Conservation (phyloP, 2,329 filamentous ascomycete species). For the Aspergillus bombycis region DNA sequence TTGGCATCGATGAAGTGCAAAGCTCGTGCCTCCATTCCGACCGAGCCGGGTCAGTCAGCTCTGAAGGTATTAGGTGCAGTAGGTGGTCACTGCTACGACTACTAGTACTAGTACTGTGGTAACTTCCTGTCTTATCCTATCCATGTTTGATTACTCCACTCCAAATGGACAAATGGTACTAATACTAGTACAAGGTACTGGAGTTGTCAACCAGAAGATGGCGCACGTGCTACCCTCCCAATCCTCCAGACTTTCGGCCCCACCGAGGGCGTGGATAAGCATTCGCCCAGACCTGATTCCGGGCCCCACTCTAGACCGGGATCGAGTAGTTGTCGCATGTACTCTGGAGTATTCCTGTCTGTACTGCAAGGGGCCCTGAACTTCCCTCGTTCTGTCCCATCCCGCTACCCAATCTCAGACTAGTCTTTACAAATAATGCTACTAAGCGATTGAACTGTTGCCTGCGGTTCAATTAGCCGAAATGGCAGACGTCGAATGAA, state of each 20-base stretch:
- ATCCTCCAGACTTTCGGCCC: background rate
- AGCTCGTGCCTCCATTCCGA: background rate
- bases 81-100: background rate
- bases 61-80: background rate
- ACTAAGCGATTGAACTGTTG: background rate
- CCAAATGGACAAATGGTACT: background rate
- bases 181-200: background rate
- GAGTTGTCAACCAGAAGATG: constrained; percentile 4
- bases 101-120: no score
- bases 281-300: constrained; percentile 5
- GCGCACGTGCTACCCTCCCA: background rate
- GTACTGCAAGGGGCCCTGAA: background rate
- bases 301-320: background rate
- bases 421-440: background rate
- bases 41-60: background rate
- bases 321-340: background rate
- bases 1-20: background rate
- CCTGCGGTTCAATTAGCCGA: background rate
- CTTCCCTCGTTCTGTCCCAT: background rate
- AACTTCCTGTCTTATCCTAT: background rate
- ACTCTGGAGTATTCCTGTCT: no score
- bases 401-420: background rate
- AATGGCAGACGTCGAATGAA: constrained; percentile 14
- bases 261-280: constrained; percentile 4
- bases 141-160: background rate